Evolutionary conservation across 2,329 filamentous ascomycete species (phyloP).

Genomic region (Microcyclospora tardicrescens): DNA sequence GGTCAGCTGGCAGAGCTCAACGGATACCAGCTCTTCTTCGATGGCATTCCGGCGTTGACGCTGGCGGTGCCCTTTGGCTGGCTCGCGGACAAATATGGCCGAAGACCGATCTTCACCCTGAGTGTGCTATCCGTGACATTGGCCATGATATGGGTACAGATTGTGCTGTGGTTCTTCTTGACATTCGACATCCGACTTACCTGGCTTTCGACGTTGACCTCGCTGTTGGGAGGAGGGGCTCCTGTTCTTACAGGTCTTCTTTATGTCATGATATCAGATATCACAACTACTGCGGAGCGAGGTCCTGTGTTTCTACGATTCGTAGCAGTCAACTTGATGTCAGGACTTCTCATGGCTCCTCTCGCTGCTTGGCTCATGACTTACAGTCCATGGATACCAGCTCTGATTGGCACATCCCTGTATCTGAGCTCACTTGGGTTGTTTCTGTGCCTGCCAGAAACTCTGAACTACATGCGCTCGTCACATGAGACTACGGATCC

Average conservation of each 20-base stretch:
- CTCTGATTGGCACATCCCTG: conserved; percentile 14
- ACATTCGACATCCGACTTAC: conserved; percentile 18
- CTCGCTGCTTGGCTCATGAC: conserved; percentile 23
- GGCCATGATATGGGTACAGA: conserved; percentile 15
- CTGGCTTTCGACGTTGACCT: conserved; percentile 20
- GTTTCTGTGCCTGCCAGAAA: conserved; percentile 21
- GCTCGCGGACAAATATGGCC: conserved; percentile 22
- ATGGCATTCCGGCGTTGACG: conserved; percentile 30
- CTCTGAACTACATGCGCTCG: conserved; percentile 14
- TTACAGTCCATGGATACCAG: conserved; percentile 22
- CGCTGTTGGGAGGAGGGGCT: conserved; percentile 18
- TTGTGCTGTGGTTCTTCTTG: conserved; percentile 25
- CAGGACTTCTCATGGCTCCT: conserved; percentile 20
- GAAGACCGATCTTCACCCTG: conserved; percentile 21
- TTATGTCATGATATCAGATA: conserved; percentile 20
- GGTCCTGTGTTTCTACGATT: conserved; percentile 20
- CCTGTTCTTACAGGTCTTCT: conserved; percentile 16
- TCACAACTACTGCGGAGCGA: conserved; percentile 16
- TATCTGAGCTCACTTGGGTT: conserved; percentile 7
- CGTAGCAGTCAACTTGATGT: conserved; percentile 16
- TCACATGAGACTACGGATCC: no score
- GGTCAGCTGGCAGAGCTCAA: conserved; percentile 39
- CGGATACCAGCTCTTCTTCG: conserved; percentile 35
- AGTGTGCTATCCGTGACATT: conserved; percentile 15
- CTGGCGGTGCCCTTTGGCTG: conserved; percentile 25